Evolutionary conservation across 495 filamentous ascomycete species (phyloP).

Genomic region (Cladorrhinum samala): DNA sequence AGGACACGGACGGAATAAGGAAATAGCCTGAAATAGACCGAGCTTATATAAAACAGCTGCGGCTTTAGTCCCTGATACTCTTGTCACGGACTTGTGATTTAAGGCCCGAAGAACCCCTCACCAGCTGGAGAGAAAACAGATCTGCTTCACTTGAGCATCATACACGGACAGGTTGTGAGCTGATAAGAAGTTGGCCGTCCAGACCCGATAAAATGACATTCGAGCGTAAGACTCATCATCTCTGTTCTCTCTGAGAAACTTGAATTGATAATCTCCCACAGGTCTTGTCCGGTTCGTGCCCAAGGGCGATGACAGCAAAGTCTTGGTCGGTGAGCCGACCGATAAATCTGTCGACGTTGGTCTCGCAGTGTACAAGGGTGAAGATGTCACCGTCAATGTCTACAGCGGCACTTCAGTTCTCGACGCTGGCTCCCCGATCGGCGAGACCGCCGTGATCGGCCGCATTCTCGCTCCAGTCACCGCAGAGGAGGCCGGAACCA

Average conservation of each 20-base stretch:
- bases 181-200: no score
- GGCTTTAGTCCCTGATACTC: background rate
- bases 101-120: background rate
- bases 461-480: constrained; percentile 52
- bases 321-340: constrained; percentile 53
- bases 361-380: constrained; percentile 46
- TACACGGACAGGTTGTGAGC: no score
- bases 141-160: background rate
- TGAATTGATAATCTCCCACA: constrained; percentile 19
- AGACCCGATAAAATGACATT: background rate
- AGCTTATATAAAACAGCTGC: background rate
- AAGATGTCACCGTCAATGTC: constrained; percentile 48
- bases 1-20: no score
- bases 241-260: background rate
- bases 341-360: constrained; percentile 49
- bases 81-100: background rate
- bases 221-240: background rate
- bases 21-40: background rate
- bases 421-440: constrained; percentile 44
- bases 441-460: constrained; percentile 41
- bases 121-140: no score
- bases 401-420: constrained; percentile 54
- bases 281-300: constrained; percentile 57
- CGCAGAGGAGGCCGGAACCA: constrained; percentile 38
- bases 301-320: constrained; percentile 42